Percentiles rank a stretch among this genome's conserved stretches.
Conservation (phyloP, 345 rosid species). For the Murraya paniculata region DNA sequence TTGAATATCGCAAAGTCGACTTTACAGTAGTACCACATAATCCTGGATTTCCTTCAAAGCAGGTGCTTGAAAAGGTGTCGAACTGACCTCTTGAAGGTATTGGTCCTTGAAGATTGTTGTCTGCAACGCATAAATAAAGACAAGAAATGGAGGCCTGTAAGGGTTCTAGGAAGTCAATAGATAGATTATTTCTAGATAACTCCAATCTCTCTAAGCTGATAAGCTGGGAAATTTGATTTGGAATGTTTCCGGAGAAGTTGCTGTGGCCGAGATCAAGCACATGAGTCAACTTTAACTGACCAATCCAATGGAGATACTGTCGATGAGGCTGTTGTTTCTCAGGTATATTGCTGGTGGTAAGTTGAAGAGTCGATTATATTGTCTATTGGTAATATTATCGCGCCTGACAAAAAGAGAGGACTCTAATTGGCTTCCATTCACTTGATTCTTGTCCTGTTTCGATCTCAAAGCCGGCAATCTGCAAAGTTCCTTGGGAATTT, state of each 20-base stretch:
- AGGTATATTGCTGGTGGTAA: constrained; percentile 4
- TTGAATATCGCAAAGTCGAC: neutral
- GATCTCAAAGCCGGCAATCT: neutral
- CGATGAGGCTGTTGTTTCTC: constrained; percentile 6
- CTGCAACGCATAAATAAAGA: neutral
- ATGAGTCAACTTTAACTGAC: neutral
- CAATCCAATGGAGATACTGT: constrained; percentile 4
- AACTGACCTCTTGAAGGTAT: constrained; percentile 8
- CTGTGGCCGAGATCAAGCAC: neutral
- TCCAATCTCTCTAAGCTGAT: neutral
- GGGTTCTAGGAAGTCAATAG: neutral
- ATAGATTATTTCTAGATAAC: neutral
- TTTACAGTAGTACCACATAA: neutral
- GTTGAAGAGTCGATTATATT: constrained; percentile 2
- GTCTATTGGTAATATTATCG: neutral
- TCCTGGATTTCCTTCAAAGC: neutral
- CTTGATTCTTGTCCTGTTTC: neutral
- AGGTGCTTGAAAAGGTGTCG: neutral
- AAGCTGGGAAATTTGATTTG: neutral
- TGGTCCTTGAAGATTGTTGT: constrained; percentile 10
- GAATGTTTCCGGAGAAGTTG: constrained; percentile 10
- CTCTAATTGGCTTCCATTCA: neutral
- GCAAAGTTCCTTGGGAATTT: neutral
- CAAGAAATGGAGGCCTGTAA: constrained; percentile 1
- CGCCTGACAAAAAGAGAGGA: constrained; percentile 6